Evolutionary conservation across 768 basidiomycete genomes (phyloP), one percentile per base, ranked within the genome.

Genomic region (Calocybe cyanea): DNA sequence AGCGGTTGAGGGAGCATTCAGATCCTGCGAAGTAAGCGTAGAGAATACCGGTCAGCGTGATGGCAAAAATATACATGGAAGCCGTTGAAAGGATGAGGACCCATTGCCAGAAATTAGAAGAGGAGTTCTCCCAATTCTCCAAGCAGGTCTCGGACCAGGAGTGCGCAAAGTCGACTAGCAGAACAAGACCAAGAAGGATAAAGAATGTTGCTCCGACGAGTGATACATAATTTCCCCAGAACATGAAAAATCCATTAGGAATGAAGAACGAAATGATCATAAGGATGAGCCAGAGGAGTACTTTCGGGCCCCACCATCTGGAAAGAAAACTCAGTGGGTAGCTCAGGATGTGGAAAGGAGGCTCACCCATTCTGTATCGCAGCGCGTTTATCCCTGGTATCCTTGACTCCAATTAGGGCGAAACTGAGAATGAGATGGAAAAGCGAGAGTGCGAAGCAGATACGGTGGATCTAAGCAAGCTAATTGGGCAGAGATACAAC

Each of bases 261-360:
- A 98, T 95, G 65, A 94, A 85, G 75, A 98, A 99, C 1, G 89
- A 85, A 18, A 87, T 65, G 51, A 76, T 76, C 38, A 92, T 71
- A 46, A 99, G 78, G 50, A 92, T 57, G 28, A 96, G 61, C 91
- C 94, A 99, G 7, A 88, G 71, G 7, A 96, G 75, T 41, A 90
- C 83, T 62, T 99, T 99, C 2, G 93, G 95, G 18, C 96, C 96
- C 96, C 96, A 99, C 93, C 93, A 99, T 21, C 93, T 95, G 54
- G 23, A 45, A 6, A n/a, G 38, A 39, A 11, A 53, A 19, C 33
- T 8, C 34, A 24, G 9, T 15, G 39, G 8, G 25, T 4, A 19
- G 31, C 33, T 47, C 17, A 30, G 20, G 2, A 18, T 74, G 54
- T 63, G 6, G 25, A 11, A n/a, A 11, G 25, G 11, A 28, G 25